These are phyloP conservation scores for Vitis hybrid DNA, from an alignment of 177 flowering plant species.

Conservation along the genomic window DNA sequence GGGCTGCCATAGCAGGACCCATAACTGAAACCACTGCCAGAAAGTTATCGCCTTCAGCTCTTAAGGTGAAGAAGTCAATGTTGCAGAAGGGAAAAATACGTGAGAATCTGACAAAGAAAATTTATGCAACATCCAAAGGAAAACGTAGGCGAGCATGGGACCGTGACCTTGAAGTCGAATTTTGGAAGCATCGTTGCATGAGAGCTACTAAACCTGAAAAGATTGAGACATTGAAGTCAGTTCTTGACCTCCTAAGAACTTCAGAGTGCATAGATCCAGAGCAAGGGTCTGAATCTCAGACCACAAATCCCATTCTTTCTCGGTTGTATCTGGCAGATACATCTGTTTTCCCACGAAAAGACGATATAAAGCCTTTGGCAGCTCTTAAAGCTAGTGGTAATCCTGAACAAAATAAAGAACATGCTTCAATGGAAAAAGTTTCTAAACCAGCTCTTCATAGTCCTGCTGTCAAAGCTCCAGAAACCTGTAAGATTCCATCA, in stretches of 20 bases:
- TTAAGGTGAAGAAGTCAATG: conserved; percentile 59
- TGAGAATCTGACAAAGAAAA: conserved; percentile 87
- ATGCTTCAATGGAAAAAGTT: conserved; percentile 22
- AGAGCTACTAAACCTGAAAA: conserved; percentile 66
- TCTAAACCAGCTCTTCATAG: conserved; percentile 6
- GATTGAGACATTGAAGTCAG: conserved; percentile 79
- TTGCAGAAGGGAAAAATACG: conserved; percentile 88
- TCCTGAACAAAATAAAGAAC: conserved; percentile 30
- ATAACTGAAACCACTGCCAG: conserved; percentile 36
- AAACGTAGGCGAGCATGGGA: conserved; percentile 83
- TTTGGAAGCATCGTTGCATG: conserved; percentile 90
- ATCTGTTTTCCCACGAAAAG: conserved; percentile 84
- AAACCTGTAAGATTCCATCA: conserved; percentile 12
- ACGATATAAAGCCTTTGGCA: conserved; percentile 75
- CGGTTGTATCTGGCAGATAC: conserved; percentile 91
- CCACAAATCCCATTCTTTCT: conserved; percentile 66
- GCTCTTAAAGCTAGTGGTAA: conserved; percentile 27
- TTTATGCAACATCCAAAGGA: conserved; percentile 74
- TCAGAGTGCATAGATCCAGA: conserved; percentile 34
- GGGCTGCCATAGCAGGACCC: conserved; percentile 71
- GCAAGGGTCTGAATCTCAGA: conserved; percentile 30
- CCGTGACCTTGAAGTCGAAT: conserved; percentile 90
- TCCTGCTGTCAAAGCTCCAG: conserved; percentile 6
- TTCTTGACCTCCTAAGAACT: conserved; percentile 66
- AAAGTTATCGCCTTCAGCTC: conserved; percentile 39